Base-by-base conservation (phyloP, 805 yeast species). In the Pichia exigua region DNA sequence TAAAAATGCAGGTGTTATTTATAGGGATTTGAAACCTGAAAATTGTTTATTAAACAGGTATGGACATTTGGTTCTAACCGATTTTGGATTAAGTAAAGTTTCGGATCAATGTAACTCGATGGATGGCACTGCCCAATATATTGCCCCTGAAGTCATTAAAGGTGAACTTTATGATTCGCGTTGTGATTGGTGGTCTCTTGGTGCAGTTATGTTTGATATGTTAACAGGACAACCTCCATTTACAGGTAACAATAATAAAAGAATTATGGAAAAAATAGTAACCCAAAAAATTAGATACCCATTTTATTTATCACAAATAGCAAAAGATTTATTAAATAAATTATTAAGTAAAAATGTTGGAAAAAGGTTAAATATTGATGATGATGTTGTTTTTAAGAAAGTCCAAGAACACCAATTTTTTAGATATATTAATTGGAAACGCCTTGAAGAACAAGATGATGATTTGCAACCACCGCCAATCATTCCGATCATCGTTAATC, bases 151-250 rank as follows among this genome's bases (percentile, higher is more conserved):
- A 64, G 84, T 90, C 32, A 71, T 89, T 27, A 79, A 77, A 52
- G 96, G 95, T 22, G 77, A 82, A 58, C 79, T 81, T 18, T 90
- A 89, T 65, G 89, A 85, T 59, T 83, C 79, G 49, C 75, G 81
- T 32, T 94, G 90, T 46, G 97, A 89, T 65, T 88, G 95, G 87
- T 89, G 96, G 89, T 87, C 96, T 0, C 69, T 90, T 35, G 97
- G 96, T 0, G 85, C 95, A 45, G 83, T 89, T 8, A 70, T 83
- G 46, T 86, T 71, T 60, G 96, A 90, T 64, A 76, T 89, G 77
- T 71, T 89, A 47, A 83, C 91, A 0, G 96, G 96, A 0, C 75
- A 82, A 46, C 96, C 97, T 0, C 96, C 96, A 1, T 88, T 87
- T 66, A 85, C 94, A 0, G 97, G 96, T 3, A 83, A 78, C 50